Conservation (phyloP, 108 stramenopile species). For the Cyclotella cryptica region DNA sequence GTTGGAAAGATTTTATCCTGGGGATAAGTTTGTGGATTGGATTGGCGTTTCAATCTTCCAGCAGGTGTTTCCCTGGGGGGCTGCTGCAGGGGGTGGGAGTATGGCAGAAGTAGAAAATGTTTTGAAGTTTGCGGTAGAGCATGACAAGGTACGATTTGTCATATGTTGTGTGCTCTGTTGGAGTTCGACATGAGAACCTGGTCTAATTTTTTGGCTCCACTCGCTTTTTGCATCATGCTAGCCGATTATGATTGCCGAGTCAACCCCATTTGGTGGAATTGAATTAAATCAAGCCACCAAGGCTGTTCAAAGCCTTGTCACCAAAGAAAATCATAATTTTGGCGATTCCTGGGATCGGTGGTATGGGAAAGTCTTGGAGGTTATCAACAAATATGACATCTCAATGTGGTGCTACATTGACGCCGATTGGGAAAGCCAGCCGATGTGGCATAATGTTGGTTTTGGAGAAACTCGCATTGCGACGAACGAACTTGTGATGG, state of each 20-base stretch:
- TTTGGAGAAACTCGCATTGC: slow-evolving; percentile 88
- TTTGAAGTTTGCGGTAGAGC: slow-evolving; percentile 70
- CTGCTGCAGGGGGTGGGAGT: slow-evolving; percentile 42
- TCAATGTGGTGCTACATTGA: slow-evolving; percentile 93
- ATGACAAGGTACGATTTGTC: slow-evolving; percentile 33
- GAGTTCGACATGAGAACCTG: background rate
- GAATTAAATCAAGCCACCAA: slow-evolving; percentile 52
- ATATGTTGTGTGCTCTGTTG: background rate
- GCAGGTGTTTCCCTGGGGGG: slow-evolving; percentile 77
- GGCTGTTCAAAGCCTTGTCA: slow-evolving; percentile 8
- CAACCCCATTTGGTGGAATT: slow-evolving; percentile 91
- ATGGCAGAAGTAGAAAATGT: slow-evolving; percentile 68
- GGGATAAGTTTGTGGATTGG: slow-evolving; percentile 84
- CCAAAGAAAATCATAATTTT: slow-evolving; percentile 7
- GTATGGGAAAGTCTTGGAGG: slow-evolving; percentile 74
- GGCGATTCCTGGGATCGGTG: slow-evolving; percentile 73
- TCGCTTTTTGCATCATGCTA: slow-evolving; percentile 9
- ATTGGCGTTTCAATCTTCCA: slow-evolving; percentile 85
- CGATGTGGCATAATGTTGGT: slow-evolving; percentile 83
- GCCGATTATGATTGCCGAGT: slow-evolving; percentile 92
- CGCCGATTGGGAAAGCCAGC: slow-evolving; percentile 87
- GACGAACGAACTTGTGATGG: slow-evolving; percentile 62
- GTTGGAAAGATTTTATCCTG: slow-evolving; percentile 74
- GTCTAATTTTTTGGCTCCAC: background rate
- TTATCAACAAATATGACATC: slow-evolving; percentile 82